Evolutionary conservation across 441 rosid genomes (phyloP).

Genomic region (Arabidopsis hybrid): DNA sequence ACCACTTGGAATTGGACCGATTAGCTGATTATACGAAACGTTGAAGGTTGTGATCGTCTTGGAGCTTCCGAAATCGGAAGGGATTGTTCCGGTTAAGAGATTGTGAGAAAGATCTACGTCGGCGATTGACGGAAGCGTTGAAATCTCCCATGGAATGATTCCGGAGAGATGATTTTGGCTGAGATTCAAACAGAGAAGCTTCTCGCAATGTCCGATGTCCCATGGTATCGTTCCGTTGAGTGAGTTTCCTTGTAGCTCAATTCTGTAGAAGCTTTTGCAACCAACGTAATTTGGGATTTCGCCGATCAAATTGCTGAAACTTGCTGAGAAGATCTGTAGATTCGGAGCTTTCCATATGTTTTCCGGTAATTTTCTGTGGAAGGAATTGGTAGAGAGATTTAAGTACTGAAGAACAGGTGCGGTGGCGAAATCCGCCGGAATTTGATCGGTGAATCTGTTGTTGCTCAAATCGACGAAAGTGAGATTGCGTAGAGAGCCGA

Average conservation of each 20-base stretch:
- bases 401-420: conserved; percentile 69
- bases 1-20: conserved; percentile 80
- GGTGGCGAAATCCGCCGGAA: conserved; percentile 73
- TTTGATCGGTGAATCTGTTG: conserved; percentile 68
- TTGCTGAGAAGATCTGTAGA: conserved; percentile 78
- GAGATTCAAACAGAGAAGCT: conserved; percentile 73
- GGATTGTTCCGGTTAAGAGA: conserved; percentile 79
- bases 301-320: conserved; percentile 60
- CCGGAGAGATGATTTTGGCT: conserved; percentile 79
- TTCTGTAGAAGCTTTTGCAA: conserved; percentile 72
- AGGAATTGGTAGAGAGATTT: conserved; percentile 73
- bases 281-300: conserved; percentile 74
- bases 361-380: conserved; percentile 56
- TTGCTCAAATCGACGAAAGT: conserved; percentile 74
- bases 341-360: conserved; percentile 73
- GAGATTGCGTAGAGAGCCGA: conserved; percentile 66
- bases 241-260: conserved; percentile 77
- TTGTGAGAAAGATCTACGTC: conserved; percentile 84
- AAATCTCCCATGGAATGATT: conserved; percentile 87
- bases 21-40: conserved; percentile 75
- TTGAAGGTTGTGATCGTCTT: conserved; percentile 77
- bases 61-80: conserved; percentile 80
- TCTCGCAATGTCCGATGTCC: conserved; percentile 83
- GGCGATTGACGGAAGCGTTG: conserved; percentile 70
- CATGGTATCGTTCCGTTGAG: conserved; percentile 78